Conservation (phyloP, 768 basidiomycete species). For the Crassisporium funariophilum region DNA sequence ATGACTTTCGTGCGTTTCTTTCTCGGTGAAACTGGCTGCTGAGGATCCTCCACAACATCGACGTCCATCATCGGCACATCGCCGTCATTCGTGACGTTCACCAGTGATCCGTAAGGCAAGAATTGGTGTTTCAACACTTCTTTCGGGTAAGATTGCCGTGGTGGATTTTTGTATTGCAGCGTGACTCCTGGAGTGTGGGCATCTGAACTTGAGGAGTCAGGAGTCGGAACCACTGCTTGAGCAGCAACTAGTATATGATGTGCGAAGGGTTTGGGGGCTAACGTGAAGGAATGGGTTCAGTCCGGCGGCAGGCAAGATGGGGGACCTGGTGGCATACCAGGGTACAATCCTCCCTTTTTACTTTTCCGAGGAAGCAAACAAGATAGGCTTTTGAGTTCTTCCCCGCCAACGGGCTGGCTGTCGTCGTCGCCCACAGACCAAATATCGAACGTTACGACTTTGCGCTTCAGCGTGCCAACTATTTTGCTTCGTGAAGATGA, state of each 20-base stretch:
- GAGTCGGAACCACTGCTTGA: slow-evolving; percentile 41
- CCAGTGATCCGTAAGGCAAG: slow-evolving; percentile 59
- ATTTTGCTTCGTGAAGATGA: slow-evolving; percentile 40
- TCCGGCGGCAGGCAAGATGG: background rate
- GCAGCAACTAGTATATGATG: slow-evolving; percentile 62
- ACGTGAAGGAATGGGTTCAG: background rate
- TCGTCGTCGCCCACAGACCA: slow-evolving; percentile 60
- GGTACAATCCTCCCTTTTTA: slow-evolving; percentile 60
- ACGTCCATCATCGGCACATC: slow-evolving; percentile 29
- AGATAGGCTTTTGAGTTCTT: slow-evolving; percentile 61
- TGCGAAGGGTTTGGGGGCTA: slow-evolving; percentile 63
- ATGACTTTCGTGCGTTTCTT: slow-evolving; percentile 12
- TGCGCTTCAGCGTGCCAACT: slow-evolving; percentile 54
- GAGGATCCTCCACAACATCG: slow-evolving; percentile 12
- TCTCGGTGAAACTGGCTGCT: slow-evolving; percentile 10
- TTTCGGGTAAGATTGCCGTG: slow-evolving; percentile 57
- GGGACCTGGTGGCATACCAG: slow-evolving; percentile 40
- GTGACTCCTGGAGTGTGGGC: slow-evolving; percentile 14
- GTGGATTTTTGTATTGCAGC: slow-evolving; percentile 47
- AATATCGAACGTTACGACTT: slow-evolving; percentile 59
- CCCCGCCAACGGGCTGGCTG: slow-evolving; percentile 45
- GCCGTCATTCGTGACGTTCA: slow-evolving; percentile 15
- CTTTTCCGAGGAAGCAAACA: slow-evolving; percentile 67
- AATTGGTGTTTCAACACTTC: slow-evolving; percentile 67
- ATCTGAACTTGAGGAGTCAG: slow-evolving; percentile 19